Percentiles rank a stretch among this genome's conserved stretches.
phyloP scores from a whole-genome alignment of 2,329 filamentous ascomycete genomes.

The Cadophora gregata region DNA sequence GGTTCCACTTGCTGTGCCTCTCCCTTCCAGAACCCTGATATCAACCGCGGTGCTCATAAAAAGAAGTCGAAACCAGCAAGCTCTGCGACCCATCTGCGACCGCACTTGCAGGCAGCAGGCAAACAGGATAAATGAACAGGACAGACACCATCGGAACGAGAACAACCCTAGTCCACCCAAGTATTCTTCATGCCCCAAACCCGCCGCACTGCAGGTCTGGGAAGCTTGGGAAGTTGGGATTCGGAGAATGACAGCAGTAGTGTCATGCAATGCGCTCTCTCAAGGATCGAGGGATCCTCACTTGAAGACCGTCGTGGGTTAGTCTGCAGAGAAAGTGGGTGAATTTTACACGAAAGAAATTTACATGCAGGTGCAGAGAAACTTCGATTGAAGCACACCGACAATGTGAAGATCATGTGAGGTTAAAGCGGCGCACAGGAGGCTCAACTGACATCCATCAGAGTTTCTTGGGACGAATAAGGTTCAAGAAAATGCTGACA shows the following conservation, averaged over 20 bases:
- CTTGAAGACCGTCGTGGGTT: background rate
- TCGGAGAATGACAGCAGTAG: slow-evolving; percentile 18
- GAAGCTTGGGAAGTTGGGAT: slow-evolving; percentile 4
- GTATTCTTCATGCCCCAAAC: background rate
- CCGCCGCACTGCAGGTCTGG: slow-evolving; percentile 5
- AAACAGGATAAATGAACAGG: slow-evolving; percentile 13
- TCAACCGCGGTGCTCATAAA: background rate
- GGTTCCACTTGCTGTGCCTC: slow-evolving; percentile 15
- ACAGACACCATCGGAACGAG: slow-evolving; percentile 1
- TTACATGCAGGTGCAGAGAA: slow-evolving; percentile 12
- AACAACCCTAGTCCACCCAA: background rate
- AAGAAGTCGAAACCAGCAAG: slow-evolving; percentile 1
- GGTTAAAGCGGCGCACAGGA: slow-evolving; percentile 23
- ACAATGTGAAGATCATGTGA: slow-evolving; percentile 19
- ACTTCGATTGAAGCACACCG: slow-evolving; percentile 11
- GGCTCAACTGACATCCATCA: slow-evolving; percentile 9
- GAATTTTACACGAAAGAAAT: slow-evolving; percentile 18
- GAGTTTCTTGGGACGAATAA: slow-evolving; percentile 12
- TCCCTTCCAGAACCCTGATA: background rate
- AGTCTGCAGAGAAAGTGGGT: slow-evolving; percentile 10
- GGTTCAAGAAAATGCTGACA: slow-evolving; percentile 6
- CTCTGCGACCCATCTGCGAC: slow-evolving; percentile 22
- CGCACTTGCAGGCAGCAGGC: slow-evolving; percentile 16
- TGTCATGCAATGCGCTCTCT: slow-evolving; percentile 7
- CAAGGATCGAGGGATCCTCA: slow-evolving; percentile 13